These are phyloP conservation scores for Aspergillus hiratsukae DNA, from an alignment of 2,329 filamentous ascomycete genomes.

Conservation along the genomic window DNA sequence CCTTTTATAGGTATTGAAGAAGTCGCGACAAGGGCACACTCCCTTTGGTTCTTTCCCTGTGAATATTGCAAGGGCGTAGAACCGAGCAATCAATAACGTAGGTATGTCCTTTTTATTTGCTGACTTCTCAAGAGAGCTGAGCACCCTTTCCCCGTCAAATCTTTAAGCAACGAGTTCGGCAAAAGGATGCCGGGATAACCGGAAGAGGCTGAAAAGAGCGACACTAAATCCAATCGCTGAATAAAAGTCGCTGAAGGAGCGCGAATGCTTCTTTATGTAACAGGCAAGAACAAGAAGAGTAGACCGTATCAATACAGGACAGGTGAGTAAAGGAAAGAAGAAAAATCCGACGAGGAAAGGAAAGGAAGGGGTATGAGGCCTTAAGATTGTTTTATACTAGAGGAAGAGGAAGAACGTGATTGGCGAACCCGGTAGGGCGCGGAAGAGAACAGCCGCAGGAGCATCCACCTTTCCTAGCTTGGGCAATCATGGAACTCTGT, in stretches of 20 bases:
- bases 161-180: background rate
- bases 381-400: background rate
- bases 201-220: background rate
- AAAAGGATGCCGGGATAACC: background rate
- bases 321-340: background rate
- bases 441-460: slow-evolving; percentile 6
- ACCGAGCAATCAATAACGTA: background rate
- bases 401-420: background rate
- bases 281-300: background rate
- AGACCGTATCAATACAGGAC: background rate
- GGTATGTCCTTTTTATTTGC: background rate
- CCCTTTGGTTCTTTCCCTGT: background rate
- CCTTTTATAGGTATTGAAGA: background rate
- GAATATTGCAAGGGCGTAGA: background rate
- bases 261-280: background rate
- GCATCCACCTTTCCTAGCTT: background rate
- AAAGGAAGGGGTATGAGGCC: background rate
- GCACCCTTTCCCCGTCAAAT: background rate
- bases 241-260: background rate
- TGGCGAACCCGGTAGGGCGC: slow-evolving; percentile 11
- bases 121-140: background rate
- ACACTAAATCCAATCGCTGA: background rate
- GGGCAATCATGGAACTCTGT: background rate
- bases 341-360: background rate
- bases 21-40: background rate